Evolutionary conservation across 768 basidiomycete species (phyloP).

Genomic region (Tricholoma bakamatsutake): DNA sequence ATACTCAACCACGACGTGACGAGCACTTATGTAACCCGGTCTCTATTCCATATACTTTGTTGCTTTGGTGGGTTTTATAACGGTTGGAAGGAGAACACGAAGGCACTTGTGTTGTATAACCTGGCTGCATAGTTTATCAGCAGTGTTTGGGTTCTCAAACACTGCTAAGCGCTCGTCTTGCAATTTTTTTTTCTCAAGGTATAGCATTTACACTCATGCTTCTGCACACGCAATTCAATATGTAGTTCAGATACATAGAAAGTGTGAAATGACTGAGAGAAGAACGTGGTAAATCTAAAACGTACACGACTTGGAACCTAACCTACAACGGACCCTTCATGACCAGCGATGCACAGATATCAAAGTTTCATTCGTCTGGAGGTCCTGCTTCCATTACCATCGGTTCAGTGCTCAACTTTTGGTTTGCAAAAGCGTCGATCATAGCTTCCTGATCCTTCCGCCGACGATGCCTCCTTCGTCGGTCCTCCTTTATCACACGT

Average conservation of each 20-base stretch:
- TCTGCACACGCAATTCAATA: not conserved
- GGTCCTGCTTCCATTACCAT: conserved; percentile 19
- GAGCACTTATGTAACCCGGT: too few relatives aligned
- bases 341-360: not conserved
- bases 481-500: conserved; percentile 80
- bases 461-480: conserved; percentile 71
- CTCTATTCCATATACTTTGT: too few relatives aligned
- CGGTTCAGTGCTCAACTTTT: conserved; percentile 33
- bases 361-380: conserved; percentile 13
- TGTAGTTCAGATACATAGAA: not conserved
- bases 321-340: not conserved
- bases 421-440: conserved; percentile 71
- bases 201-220: not conserved
- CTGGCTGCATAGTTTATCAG: not conserved
- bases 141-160: not conserved
- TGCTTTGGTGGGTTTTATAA: not conserved
- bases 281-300: not conserved
- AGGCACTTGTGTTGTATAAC: not conserved
- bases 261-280: not conserved
- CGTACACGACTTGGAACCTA: not conserved
- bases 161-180: too few relatives aligned
- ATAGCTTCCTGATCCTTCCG: conserved; percentile 82
- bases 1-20: too few relatives aligned
- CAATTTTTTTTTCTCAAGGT: too few relatives aligned
- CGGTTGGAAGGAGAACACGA: not conserved